Base-by-base conservation (phyloP, 129 eudicot genomes). In the Chrysanthemum seticuspe region DNA sequence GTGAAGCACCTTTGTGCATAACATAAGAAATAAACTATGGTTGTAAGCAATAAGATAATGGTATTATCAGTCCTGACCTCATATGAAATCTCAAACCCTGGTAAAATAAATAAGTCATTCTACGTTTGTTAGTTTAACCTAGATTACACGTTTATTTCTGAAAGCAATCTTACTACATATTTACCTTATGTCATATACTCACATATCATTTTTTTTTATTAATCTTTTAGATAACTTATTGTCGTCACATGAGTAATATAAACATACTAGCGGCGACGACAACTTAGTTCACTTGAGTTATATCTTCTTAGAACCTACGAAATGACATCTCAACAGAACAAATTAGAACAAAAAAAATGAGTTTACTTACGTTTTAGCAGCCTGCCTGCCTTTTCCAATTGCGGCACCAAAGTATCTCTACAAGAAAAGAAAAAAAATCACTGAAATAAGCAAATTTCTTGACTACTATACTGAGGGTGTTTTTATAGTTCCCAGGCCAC, bases 381-480 rank as follows among this genome's bases (percentile, higher is more conserved):
- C 97, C 81, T 94, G 98, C 75, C 90, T 94, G 36, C 98, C 98
- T 72, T 94, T 94, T 62, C 98, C 98, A 67, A 90, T 90, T 21
- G 98, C 91, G 79, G 98, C 96, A 40, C 98, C 98, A 79, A 85
- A 94, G 84, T 90, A 94, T 77, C 91, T 88, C 98, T 94, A 80
- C 68, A 81, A 36, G 21, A 50, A 79, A 62, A 5, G 31, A 57
- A 18, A 68, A 31, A 44, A 13, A 52, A 49, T 51, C 62, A 80
- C 19, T 57, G 62, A 49, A 71, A 57, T 36, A 29, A 16, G 29
- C 16, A 48, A 27, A 54, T 34, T 7, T 60, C 59, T 56, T 49
- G 44, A 61, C 47, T 45, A 49, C 66, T 67, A 15, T 45, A 78
- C 13, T 58, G n/a, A 40, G 15, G 6, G 6, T 25, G 67, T 34